Evolutionary conservation across 2,329 filamentous ascomycete species (phyloP).

Genomic region (Cercospora janseana): DNA sequence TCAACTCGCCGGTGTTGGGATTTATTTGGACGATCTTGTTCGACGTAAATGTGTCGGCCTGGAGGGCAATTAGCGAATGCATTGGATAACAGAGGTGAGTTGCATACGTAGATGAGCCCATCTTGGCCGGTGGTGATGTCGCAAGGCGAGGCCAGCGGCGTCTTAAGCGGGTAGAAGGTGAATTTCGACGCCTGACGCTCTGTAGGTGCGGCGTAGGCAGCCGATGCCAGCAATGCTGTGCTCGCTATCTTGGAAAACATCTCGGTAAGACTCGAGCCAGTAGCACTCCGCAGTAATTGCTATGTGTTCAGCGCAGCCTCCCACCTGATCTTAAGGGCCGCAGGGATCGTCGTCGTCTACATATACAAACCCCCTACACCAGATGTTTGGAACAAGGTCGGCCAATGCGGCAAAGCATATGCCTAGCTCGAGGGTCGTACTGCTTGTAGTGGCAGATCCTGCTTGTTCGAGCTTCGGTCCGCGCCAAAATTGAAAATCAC

Average conservation of each 20-base stretch:
- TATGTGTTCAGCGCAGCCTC: not conserved
- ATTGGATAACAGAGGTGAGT: not conserved
- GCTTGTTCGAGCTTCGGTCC: conserved; percentile 9
- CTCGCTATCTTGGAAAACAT: conserved; percentile 20
- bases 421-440: conserved; percentile 1
- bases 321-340: not conserved
- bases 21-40: conserved; percentile 30
- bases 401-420: conserved; percentile 15
- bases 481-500: conserved; percentile 10
- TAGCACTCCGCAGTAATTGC: not conserved
- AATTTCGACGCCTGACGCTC: conserved; percentile 23
- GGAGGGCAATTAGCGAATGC: not conserved
- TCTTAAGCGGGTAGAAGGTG: conserved; percentile 23
- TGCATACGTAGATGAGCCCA: conserved; percentile 24
- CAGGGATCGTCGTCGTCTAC: conserved; percentile 10
- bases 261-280: not conserved
- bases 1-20: conserved; percentile 17
- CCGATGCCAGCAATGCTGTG: conserved; percentile 15
- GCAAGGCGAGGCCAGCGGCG: conserved; percentile 22
- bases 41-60: conserved; percentile 29
- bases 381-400: conserved; percentile 4
- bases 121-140: conserved; percentile 25
- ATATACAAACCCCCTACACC: not conserved
- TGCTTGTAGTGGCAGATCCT: conserved; percentile 1
- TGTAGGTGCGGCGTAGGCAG: conserved; percentile 18